These are phyloP conservation scores for Phytophthora agathidicida DNA, from an alignment of 352 stramenopile genomes.

Conservation along the genomic window DNA sequence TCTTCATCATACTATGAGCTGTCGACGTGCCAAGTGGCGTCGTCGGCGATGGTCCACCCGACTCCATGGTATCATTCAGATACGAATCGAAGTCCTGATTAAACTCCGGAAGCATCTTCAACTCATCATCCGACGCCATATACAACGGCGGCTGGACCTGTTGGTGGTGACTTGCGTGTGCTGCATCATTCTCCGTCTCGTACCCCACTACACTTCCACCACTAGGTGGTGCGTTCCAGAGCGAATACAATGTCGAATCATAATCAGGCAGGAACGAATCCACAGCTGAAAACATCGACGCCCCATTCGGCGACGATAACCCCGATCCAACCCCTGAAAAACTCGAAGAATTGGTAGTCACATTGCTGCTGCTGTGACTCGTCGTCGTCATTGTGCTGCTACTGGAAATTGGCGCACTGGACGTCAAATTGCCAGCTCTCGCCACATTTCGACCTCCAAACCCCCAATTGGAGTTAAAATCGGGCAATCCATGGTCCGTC, in stretches of 20 bases:
- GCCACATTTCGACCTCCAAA: constrained; percentile 21
- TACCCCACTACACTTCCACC: constrained; percentile 54
- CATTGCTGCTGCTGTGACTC: constrained; percentile 11
- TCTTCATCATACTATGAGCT: constrained; percentile 36
- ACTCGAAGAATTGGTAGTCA: constrained; percentile 13
- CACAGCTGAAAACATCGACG: constrained; percentile 55
- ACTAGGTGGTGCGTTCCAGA: constrained; percentile 65
- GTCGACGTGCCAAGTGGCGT: constrained; percentile 43
- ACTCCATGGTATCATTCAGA: constrained; percentile 66
- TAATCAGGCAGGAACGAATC: constrained; percentile 74
- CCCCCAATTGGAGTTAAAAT: constrained; percentile 53
- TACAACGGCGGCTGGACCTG: constrained; percentile 39
- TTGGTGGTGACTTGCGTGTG: constrained; percentile 23
- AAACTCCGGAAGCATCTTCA: constrained; percentile 76
- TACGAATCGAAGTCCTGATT: constrained; percentile 81
- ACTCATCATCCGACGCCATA: constrained; percentile 59
- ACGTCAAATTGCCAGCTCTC: constrained; percentile 8
- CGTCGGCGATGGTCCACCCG: constrained; percentile 45
- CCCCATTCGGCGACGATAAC: constrained; percentile 43
- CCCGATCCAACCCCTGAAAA: constrained; percentile 38
- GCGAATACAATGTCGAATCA: constrained; percentile 69
- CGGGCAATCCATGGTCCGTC: constrained; percentile 49
- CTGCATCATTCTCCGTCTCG: constrained; percentile 43
- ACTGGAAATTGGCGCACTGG: constrained; percentile 6
- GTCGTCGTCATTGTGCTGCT: constrained; percentile 1